Percentiles rank a stretch among this genome's conserved stretches.
phyloP scores from a whole-genome alignment of 2,329 filamentous ascomycete species.

The Xylariales sp. region DNA sequence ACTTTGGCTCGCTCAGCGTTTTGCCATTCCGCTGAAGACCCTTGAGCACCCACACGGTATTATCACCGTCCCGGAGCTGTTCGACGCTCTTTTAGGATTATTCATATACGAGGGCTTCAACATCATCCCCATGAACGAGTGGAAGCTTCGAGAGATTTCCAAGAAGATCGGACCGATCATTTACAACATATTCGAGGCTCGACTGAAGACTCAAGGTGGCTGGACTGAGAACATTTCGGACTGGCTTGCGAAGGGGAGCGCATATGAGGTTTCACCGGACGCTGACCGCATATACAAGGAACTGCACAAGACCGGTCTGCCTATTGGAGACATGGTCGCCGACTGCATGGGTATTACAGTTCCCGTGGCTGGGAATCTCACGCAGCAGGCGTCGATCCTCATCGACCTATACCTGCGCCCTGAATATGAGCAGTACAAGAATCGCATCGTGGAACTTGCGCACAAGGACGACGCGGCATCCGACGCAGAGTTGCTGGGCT shows the following conservation, averaged over 20 bases:
- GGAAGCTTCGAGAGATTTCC: conserved; percentile 39
- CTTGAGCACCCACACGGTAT: conserved; percentile 53
- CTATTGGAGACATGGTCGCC: conserved; percentile 41
- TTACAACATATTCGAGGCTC: conserved; percentile 34
- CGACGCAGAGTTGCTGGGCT: conserved; percentile 43
- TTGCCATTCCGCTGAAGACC: conserved; percentile 65
- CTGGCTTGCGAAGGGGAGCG: conserved; percentile 41
- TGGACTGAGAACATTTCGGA: conserved; percentile 36
- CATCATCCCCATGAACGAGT: conserved; percentile 39
- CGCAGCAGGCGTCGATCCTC: conserved; percentile 47
- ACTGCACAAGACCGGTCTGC: conserved; percentile 38
- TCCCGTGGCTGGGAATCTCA: conserved; percentile 45
- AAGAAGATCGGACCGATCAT: conserved; percentile 32
- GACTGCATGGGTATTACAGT: conserved; percentile 46
- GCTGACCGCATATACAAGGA: conserved; percentile 48
- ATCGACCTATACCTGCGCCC: conserved; percentile 47
- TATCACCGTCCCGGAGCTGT: conserved; percentile 39
- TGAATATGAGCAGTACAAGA: conserved; percentile 45
- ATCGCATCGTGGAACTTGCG: conserved; percentile 44
- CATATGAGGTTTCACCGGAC: conserved; percentile 42
- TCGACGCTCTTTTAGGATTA: conserved; percentile 37
- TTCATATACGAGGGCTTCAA: conserved; percentile 51
- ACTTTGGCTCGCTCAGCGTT: conserved; percentile 57
- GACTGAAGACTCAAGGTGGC: conserved; percentile 40
- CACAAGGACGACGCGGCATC: conserved; percentile 35